phyloP scores from a whole-genome alignment of 148 eudicot species.

The Limonium bicolor region DNA sequence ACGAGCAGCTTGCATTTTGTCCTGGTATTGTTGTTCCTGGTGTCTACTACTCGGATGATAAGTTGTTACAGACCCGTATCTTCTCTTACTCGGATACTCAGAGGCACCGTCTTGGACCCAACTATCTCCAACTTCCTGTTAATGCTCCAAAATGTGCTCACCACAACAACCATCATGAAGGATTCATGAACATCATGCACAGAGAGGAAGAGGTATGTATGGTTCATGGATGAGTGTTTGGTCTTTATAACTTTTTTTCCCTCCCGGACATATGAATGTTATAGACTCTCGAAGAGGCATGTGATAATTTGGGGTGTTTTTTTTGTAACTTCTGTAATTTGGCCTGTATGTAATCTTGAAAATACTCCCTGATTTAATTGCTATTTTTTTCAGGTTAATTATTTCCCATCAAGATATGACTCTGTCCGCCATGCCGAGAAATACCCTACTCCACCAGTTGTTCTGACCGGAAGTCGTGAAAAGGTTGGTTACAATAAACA shows the following conservation, averaged over 20 bases:
- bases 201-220: conserved; percentile 99
- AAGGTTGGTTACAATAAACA: conserved; percentile 7
- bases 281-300: too few species aligned
- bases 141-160: conserved; percentile 92
- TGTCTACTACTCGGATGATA: conserved; percentile 77
- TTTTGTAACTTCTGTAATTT: too few species aligned
- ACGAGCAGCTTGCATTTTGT: conserved; percentile 83
- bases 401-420: conserved; percentile 94
- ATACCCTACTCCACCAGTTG: conserved; percentile 50
- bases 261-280: too few species aligned
- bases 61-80: conserved; percentile 75
- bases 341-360: too few species aligned
- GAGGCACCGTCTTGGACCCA: conserved; percentile 95
- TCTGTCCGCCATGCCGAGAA: conserved; percentile 89
- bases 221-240: too few species aligned
- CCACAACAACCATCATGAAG: conserved; percentile 94
- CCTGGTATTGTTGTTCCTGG: conserved; percentile 87
- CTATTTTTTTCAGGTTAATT: too few species aligned
- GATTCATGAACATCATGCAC: conserved; percentile 94
- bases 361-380: too few species aligned
- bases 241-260: too few species aligned
- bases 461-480: conserved; percentile 60
- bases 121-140: conserved; percentile 81
- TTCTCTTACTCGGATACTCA: conserved; percentile 92
- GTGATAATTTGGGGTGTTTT: too few species aligned